Evolutionary conservation across 768 basidiomycete species (phyloP), one percentile per base, ranked within the genome.

Genomic region (Rhodosporidiobolus sp.): DNA sequence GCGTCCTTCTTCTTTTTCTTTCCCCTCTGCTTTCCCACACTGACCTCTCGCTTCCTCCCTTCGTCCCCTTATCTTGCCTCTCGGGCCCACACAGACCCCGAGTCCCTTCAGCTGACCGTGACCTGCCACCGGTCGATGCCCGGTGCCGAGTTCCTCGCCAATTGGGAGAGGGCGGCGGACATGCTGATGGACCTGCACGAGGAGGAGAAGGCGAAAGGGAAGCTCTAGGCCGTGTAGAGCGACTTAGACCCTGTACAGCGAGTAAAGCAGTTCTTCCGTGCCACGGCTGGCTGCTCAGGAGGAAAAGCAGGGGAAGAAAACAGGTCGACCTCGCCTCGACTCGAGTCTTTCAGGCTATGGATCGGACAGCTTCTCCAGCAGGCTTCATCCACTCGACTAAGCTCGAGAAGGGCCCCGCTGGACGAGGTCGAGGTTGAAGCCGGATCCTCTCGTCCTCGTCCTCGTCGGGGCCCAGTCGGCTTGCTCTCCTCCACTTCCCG

Each of bases 171-270:
- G 49, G 77, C 78, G 28, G 77, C 75, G 43, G 78, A 77, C 52
- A 46, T 72, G 65, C 32, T 79, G 24, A 79, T 79, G 78, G 75
- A 78, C 45, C 49, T 76, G 67, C 69, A 69, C 55, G 60, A 67
- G 34, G 57, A 55, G 19, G 70, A 69, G 19, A 4, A 32, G 46
- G 20, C 14, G 16, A 38, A 55, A n/a, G 67, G 56, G 22, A 76
- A 76, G 67, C 56, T 76, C n/a, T 73, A 69, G 56, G 30, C 54
- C 17, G 16, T 10, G 24, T 6, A 24, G 56, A 24, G 34, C 10
- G 32, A 24, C 24, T 7, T 49, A 49, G 48, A 49, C 17, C 4
- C 5, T 17, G 8, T 19, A 14, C 7, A 43, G 48, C 48, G 48
- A 49, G 19, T 7, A 46, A 49, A 49, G 8, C 48, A 49, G 48